A percentile compares a stretch with the other conserved stretches of the same genome.
These are phyloP conservation scores for Paecilomyces formosus DNA, from an alignment of 2,329 filamentous ascomycete species.

Conservation along the genomic window DNA sequence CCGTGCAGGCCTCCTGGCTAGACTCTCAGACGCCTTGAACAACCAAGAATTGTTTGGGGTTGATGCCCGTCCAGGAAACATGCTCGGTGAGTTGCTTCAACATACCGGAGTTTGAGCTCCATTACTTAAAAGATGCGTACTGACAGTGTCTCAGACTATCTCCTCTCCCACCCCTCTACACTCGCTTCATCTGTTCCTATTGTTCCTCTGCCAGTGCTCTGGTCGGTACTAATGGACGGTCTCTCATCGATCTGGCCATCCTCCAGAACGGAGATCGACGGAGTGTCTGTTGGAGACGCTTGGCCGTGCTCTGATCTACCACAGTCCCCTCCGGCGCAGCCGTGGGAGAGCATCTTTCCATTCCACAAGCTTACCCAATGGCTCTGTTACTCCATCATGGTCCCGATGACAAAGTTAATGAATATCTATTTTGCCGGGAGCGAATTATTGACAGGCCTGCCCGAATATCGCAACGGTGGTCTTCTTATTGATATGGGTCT, in stretches of 20 bases:
- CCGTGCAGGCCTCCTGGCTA: conserved; percentile 68
- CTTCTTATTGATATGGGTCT: conserved; percentile 80
- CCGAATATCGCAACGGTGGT: conserved; percentile 53
- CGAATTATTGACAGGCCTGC: conserved; percentile 77
- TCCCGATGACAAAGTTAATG: conserved; percentile 76
- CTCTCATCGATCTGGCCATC: conserved; percentile 82
- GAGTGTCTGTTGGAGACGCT: conserved; percentile 80
- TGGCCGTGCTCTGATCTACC: conserved; percentile 88
- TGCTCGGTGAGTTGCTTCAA: conserved; percentile 61
- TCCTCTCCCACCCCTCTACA: conserved; percentile 85
- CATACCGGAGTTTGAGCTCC: background rate
- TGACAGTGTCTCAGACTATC: conserved; percentile 58
- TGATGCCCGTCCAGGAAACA: conserved; percentile 80
- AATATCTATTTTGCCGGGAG: conserved; percentile 73
- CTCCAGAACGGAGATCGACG: conserved; percentile 79
- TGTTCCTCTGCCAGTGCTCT: conserved; percentile 77
- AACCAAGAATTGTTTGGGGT: conserved; percentile 79
- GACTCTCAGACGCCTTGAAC: conserved; percentile 67
- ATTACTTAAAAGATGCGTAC: conserved; percentile 2
- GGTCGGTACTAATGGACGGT: conserved; percentile 84
- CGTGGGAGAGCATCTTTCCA: conserved; percentile 76
- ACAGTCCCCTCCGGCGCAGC: conserved; percentile 53
- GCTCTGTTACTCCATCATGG: conserved; percentile 90
- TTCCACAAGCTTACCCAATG: conserved; percentile 88
- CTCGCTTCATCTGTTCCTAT: conserved; percentile 84